Conservation (phyloP, 805 yeast genomes). For the Ogataea angusta region DNA sequence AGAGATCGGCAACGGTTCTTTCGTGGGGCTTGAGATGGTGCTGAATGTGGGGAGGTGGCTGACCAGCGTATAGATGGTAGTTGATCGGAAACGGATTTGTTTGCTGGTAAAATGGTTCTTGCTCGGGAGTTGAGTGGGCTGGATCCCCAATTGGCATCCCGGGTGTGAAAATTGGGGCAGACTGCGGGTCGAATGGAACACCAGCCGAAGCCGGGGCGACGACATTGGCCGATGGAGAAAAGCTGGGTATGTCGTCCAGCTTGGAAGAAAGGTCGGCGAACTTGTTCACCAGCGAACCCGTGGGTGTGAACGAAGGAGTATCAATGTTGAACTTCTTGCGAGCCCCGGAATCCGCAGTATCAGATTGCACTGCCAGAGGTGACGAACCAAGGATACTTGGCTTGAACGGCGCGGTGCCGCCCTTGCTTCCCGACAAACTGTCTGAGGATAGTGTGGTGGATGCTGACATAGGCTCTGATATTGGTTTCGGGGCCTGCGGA, state of each 20-base stretch:
- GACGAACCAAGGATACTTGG: neutral
- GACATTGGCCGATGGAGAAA: constrained; percentile 40
- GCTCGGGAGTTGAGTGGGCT: constrained; percentile 13
- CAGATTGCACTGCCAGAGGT: constrained; percentile 6
- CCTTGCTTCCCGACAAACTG: constrained; percentile 5
- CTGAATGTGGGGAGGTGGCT: constrained; percentile 71
- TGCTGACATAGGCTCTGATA: constrained; percentile 12
- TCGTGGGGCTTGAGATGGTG: constrained; percentile 66
- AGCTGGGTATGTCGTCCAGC: constrained; percentile 44
- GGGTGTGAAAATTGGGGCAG: constrained; percentile 33
- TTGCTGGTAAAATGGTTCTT: constrained; percentile 32
- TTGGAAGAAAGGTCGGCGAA: constrained; percentile 49
- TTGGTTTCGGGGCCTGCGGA: neutral
- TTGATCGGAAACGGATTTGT: constrained; percentile 54
- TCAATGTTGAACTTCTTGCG: constrained; percentile 53
- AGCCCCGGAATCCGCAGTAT: constrained; percentile 13
- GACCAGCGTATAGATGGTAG: constrained; percentile 87
- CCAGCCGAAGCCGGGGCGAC: constrained; percentile 9
- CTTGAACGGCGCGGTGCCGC: constrained; percentile 5
- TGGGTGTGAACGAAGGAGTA: constrained; percentile 53
- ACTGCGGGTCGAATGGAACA: constrained; percentile 29
- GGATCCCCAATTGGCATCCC: constrained; percentile 8
- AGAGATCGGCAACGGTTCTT: constrained; percentile 63
- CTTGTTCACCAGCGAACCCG: constrained; percentile 31
- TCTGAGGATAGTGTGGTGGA: constrained; percentile 12